Evolutionary conservation across 257 asterid species (phyloP).

Genomic region (Thymus mandschuricus): DNA sequence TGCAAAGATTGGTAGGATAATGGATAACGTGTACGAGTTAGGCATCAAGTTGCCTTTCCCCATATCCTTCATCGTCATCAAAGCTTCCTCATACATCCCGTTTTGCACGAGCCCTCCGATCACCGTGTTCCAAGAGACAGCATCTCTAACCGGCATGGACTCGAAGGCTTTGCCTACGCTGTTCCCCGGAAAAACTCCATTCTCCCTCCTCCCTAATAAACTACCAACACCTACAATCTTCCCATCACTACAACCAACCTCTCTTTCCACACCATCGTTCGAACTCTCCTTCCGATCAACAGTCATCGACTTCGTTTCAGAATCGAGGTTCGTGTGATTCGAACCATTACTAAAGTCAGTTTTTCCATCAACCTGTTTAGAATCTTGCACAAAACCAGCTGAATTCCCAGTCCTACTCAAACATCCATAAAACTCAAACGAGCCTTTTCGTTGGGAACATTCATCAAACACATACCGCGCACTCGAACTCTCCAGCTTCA

Average conservation of each 20-base stretch:
- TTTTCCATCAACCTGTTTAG: no score
- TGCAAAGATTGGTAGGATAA: conserved; percentile 69
- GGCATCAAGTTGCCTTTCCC: conserved; percentile 62
- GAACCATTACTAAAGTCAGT: not conserved
- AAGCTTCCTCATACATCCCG: conserved; percentile 62
- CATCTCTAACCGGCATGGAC: conserved; percentile 68
- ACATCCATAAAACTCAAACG: conserved; percentile 11
- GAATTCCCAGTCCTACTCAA: not conserved
- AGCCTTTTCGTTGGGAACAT: conserved; percentile 37
- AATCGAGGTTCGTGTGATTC: not conserved
- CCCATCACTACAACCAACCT: conserved; percentile 19
- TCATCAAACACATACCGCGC: conserved; percentile 48
- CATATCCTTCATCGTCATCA: conserved; percentile 68
- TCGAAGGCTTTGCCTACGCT: conserved; percentile 75
- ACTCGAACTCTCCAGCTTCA: conserved; percentile 54
- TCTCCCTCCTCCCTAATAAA: conserved; percentile 31
- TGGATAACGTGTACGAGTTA: conserved; percentile 77
- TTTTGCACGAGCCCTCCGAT: conserved; percentile 67
- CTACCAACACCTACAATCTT: conserved; percentile 13
- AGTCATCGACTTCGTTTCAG: conserved; percentile 1
- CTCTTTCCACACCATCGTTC: conserved; percentile 12
- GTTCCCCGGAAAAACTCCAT: conserved; percentile 36
- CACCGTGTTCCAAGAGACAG: conserved; percentile 90
- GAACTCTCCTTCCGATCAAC: conserved; percentile 27
- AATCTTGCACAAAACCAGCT: no score